Percentiles rank a stretch among this genome's conserved stretches.
Conservation (phyloP, 2,329 filamentous ascomycete genomes). For the Pyricularia pennisetigena region DNA sequence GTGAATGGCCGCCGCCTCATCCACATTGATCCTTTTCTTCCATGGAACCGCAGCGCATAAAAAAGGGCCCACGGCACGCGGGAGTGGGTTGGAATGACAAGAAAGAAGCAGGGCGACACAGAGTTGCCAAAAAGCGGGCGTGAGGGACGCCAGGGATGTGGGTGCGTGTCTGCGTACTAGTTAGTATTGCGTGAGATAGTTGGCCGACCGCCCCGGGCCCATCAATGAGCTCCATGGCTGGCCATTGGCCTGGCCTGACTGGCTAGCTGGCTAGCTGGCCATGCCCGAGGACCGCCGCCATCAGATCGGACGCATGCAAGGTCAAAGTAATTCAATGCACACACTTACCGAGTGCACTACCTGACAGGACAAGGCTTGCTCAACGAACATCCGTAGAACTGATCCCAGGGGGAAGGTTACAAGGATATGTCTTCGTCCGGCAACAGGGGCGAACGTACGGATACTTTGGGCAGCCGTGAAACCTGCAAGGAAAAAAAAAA, state of each 20-base stretch:
- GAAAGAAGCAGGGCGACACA: background rate
- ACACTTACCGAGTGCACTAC: background rate
- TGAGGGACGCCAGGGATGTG: background rate
- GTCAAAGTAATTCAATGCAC: background rate
- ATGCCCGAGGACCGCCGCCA: background rate
- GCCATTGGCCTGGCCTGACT: background rate
- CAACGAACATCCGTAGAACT: background rate
- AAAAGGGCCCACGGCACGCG: background rate
- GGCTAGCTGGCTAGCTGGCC: background rate
- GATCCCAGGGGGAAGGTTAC: background rate
- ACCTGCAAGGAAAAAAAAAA: background rate
- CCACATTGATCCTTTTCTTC: background rate
- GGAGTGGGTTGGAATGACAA: background rate
- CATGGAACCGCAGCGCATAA: background rate
- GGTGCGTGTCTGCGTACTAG: background rate
- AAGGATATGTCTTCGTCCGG: background rate
- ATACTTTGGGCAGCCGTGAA: background rate
- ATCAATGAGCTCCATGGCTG: background rate
- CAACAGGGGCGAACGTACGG: background rate
- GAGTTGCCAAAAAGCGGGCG: background rate
- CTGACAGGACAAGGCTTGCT: background rate
- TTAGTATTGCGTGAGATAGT: background rate
- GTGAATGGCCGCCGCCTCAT: background rate
- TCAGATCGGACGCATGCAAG: background rate
- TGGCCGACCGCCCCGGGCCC: background rate